phyloP scores from a whole-genome alignment of 805 yeast species.

The Maudiozyma saulgeensis region DNA sequence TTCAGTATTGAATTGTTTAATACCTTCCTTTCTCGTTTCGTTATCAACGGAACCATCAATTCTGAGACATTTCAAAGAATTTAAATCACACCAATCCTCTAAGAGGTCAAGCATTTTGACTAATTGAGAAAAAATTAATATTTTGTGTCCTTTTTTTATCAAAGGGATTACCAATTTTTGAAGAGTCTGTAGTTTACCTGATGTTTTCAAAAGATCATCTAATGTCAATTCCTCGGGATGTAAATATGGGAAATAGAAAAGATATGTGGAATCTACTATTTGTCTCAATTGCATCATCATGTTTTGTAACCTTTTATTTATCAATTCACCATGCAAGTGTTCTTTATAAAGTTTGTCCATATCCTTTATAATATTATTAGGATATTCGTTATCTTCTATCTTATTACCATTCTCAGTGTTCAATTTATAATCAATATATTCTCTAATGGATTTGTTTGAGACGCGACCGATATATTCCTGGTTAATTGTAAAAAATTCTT shows the following conservation, averaged over 20 bases:
- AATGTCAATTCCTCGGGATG: slow-evolving; percentile 34
- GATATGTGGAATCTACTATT: slow-evolving; percentile 77
- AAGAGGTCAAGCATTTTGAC: slow-evolving; percentile 72
- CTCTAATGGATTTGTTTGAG: slow-evolving; percentile 31
- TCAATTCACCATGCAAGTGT: slow-evolving; percentile 34
- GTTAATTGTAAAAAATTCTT: slow-evolving; percentile 43
- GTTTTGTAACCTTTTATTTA: slow-evolving; percentile 50
- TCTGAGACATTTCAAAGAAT: slow-evolving; percentile 41
- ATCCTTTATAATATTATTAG: slow-evolving; percentile 8
- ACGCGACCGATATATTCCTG: slow-evolving; percentile 23
- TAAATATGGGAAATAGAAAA: slow-evolving; percentile 71
- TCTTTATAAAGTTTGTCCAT: slow-evolving; percentile 25
- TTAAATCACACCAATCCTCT: slow-evolving; percentile 57
- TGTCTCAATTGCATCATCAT: slow-evolving; percentile 76
- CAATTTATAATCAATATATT: slow-evolving; percentile 34
- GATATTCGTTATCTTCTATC: slow-evolving; percentile 2
- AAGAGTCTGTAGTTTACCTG: slow-evolving; percentile 66
- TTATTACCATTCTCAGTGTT: slow-evolving; percentile 3
- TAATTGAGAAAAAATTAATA: slow-evolving; percentile 81
- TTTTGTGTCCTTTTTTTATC: slow-evolving; percentile 46
- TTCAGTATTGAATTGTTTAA: slow-evolving; percentile 37
- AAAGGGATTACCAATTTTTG: slow-evolving; percentile 52
- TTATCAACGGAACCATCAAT: slow-evolving; percentile 72
- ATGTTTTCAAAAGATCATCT: slow-evolving; percentile 38
- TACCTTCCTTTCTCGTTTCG: slow-evolving; percentile 53